Evolutionary conservation across 495 filamentous ascomycete genomes (phyloP), one percentile per base, ranked within the genome.

Genomic region (Clavariopsis aquatica): DNA sequence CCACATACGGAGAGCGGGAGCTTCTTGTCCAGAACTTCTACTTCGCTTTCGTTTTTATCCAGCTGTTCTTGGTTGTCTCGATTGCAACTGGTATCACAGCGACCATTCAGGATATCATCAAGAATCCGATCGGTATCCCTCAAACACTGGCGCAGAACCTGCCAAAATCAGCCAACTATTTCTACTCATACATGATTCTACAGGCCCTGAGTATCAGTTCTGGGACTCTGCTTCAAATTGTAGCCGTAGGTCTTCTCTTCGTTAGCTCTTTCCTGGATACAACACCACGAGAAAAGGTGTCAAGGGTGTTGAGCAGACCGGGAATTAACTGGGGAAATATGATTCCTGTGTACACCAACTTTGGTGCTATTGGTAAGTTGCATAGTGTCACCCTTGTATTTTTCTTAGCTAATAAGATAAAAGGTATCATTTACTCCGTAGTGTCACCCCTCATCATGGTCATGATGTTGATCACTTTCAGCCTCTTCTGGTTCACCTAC

Each of bases 171-270:
- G 88, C 90, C 64, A 96, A 97, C 72, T 98, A 96, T 76, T 98
- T 98, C 79, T 98, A 97, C 79, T 92, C 90, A 4, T 98, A 98
- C 80, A 92, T 98, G 86, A 86, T 98, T 73, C 85, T 98, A 20
- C 95, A 97, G 72, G 91, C 92, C 17, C 82, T 98, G 69, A 89
- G 89, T 61, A 89, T 89, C 69, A 95, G 91, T 76, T 93, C 93
- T 26, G 92, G 91, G 70, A 91, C 91, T 13, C 80, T 98, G 13
- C 80, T 96, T n/a, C 95, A 98, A 70, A 85, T 96, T 52, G 83
- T 83, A 27, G 84, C 83, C 28, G 56, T 70, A 6, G 78, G 96
- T 17, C 74, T 92, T 49, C 80, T 88, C 64, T 55, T 71, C n/a
- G 8, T 71, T n/a, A 58, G 56, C 26, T 95, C 91, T 84, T 97